These are phyloP conservation scores for Exophiala spinifera DNA, from an alignment of 2,329 filamentous ascomycete species.

Conservation along the genomic window DNA sequence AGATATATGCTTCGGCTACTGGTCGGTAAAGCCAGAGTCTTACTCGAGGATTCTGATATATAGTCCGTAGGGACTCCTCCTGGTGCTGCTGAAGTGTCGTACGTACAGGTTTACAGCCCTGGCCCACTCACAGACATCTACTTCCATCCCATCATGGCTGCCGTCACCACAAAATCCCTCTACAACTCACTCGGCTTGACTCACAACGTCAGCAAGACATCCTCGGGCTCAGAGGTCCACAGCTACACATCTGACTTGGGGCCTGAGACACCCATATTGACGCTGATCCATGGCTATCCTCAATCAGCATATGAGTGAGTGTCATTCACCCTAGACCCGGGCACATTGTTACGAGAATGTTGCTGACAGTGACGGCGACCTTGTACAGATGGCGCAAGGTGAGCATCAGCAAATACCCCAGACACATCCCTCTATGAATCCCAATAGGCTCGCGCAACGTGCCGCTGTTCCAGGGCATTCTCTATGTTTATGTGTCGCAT, in stretches of 20 bases:
- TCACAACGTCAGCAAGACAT: conserved; percentile 25
- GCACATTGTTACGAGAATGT: neutral
- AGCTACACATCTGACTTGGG: conserved; percentile 25
- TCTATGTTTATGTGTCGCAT: neutral
- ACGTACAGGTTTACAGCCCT: too few species aligned
- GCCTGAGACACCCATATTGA: conserved; percentile 23
- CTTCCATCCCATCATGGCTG: neutral
- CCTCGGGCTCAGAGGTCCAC: conserved; percentile 25
- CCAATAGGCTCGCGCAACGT: too few species aligned
- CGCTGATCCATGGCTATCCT: conserved; percentile 30
- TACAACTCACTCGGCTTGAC: conserved; percentile 12
- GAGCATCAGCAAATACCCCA: neutral
- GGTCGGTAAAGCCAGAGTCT: too few species aligned
- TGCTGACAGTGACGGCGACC: neutral
- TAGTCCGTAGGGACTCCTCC: too few species aligned
- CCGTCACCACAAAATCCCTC: conserved; percentile 15
- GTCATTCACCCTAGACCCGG: neutral
- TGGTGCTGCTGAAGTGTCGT: too few species aligned
- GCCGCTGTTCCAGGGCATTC: too few species aligned
- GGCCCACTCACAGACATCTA: too few species aligned
- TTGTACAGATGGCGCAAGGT: conserved; percentile 8
- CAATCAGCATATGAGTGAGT: conserved; percentile 28
- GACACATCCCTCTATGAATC: too few species aligned
- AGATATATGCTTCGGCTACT: too few species aligned
- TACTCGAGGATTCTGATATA: too few species aligned